Percentiles rank a stretch among this genome's conserved stretches.
Evolutionary conservation across 306 rosid genomes (phyloP).

Genomic region (Dryas octopetala): DNA sequence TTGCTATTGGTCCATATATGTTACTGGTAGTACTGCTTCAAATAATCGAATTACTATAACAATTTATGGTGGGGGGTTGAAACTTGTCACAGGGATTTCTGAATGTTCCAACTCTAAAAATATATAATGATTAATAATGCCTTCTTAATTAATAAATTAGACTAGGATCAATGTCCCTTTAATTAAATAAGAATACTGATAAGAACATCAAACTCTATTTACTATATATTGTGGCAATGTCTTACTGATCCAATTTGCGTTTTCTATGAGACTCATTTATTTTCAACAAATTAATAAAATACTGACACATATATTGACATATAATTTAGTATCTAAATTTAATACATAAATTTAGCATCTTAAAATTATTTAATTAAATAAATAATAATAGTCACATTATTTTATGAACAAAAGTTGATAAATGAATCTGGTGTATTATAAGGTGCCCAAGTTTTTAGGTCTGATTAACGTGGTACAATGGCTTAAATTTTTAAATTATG

Average conservation of each 20-base stretch:
- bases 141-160: conserved; percentile 28
- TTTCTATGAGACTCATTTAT: no score
- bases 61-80: background rate
- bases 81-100: background rate
- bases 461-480: conserved; percentile 35
- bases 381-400: no score
- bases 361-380: no score
- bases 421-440: conserved; percentile 24
- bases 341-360: no score
- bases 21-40: background rate
- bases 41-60: background rate
- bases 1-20: background rate
- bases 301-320: no score
- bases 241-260: no score
- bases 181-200: conserved; percentile 19
- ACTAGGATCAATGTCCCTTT: conserved; percentile 67
- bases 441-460: conserved; percentile 27
- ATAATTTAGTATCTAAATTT: no score
- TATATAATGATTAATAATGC: no score
- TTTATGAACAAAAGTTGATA: no score
- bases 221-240: no score
- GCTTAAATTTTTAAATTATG: conserved; percentile 5
- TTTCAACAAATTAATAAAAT: no score
- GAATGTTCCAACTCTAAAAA: background rate
- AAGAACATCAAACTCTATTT: no score